phyloP scores from a whole-genome alignment of 2,329 filamentous ascomycete genomes.

The Cladophialophora carrionii region DNA sequence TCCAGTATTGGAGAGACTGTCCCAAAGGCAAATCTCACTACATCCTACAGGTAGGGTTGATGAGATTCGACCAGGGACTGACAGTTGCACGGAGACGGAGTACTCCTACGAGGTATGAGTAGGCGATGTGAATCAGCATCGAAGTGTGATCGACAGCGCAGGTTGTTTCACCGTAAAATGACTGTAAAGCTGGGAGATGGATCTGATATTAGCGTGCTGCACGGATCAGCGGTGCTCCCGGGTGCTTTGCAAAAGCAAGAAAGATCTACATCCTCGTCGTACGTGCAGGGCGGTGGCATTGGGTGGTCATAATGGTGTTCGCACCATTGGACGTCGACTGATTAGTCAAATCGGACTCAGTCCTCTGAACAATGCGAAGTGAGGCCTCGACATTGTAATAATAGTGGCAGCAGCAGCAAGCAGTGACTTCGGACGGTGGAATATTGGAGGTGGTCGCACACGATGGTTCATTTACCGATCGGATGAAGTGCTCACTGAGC shows the following conservation, averaged over 20 bases:
- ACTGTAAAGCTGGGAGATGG: neutral
- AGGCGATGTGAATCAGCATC: neutral
- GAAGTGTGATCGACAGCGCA: neutral
- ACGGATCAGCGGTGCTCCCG: conserved; percentile 2
- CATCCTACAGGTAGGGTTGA: neutral
- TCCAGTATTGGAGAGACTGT: neutral
- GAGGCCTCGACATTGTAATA: neutral
- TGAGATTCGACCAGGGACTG: neutral
- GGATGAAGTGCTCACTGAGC: neutral
- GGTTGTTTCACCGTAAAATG: neutral
- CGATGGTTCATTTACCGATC: neutral
- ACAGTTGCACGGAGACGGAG: neutral
- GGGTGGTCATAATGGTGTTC: neutral
- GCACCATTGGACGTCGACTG: neutral
- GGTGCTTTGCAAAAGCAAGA: neutral
- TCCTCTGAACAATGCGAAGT: neutral
- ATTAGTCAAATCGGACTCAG: neutral
- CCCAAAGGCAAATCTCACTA: neutral
- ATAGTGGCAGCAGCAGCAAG: too few relatives aligned
- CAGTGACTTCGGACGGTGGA: too few relatives aligned
- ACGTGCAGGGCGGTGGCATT: neutral
- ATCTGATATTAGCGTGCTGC: neutral
- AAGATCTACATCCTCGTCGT: neutral
- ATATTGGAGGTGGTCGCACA: neutral
- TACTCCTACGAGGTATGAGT: too few relatives aligned